Percentiles rank a stretch among this genome's conserved stretches.
Conservation (phyloP, 768 basidiomycete genomes). For the Kwoniella shandongensis region DNA sequence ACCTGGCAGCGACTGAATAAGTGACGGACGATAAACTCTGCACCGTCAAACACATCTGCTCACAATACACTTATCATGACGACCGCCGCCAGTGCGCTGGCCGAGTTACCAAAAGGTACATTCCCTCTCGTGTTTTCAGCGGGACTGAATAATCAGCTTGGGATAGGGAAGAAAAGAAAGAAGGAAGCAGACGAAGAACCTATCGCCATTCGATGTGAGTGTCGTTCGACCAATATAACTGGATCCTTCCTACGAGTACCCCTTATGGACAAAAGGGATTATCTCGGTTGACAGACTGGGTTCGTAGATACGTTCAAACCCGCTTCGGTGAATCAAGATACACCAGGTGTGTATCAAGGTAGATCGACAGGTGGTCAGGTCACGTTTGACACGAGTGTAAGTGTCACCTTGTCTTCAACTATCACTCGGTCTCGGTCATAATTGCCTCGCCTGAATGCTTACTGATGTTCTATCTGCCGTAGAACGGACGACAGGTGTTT, state of each 20-base stretch:
- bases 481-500: slow-evolving; percentile 41
- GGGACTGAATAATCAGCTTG: slow-evolving; percentile 1
- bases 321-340: slow-evolving; percentile 32
- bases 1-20: no score
- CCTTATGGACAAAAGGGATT: neutral
- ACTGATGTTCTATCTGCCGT: no score
- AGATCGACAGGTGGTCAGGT: slow-evolving; percentile 5
- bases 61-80: neutral
- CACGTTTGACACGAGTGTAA: slow-evolving; percentile 20
- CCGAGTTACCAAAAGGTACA: slow-evolving; percentile 8
- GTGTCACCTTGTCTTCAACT: slow-evolving; percentile 3
- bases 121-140: slow-evolving; percentile 18
- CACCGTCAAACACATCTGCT: no score
- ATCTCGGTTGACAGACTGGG: neutral
- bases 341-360: slow-evolving; percentile 20
- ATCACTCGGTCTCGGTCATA: neutral
- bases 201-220: slow-evolving; percentile 36
- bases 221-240: neutral
- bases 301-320: slow-evolving; percentile 42
- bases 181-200: slow-evolving; percentile 17
- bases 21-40: no score
- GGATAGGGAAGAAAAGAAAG: slow-evolving; percentile 11
- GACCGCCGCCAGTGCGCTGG: slow-evolving; percentile 7
- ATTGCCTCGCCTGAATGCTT: neutral
- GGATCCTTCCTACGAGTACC: neutral